Evolutionary conservation across 345 rosid species (phyloP).

Genomic region (Draba incana): DNA sequence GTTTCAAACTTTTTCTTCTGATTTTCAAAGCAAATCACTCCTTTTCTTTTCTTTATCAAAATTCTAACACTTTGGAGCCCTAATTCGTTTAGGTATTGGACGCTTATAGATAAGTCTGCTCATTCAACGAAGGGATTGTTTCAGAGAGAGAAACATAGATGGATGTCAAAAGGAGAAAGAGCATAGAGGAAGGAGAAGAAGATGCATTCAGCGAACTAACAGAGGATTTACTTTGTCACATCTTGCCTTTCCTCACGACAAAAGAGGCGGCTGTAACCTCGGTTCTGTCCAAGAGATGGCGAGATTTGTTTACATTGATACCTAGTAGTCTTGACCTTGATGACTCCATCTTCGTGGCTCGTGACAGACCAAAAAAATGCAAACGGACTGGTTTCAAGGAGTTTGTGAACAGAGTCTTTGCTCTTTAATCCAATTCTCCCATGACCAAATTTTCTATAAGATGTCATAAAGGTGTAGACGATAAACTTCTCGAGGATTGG

Average conservation of each 20-base stretch:
- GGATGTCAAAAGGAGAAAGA: no score
- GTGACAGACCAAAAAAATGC: not conserved
- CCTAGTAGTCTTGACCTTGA: conserved; percentile 12
- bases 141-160: no score
- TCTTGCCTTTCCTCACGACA: conserved; percentile 23
- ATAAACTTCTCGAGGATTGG: not conserved
- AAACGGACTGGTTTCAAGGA: conserved; percentile 7
- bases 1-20: no score
- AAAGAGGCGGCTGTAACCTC: conserved; percentile 12
- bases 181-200: not conserved
- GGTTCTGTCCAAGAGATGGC: conserved; percentile 16
- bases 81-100: no score
- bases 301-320: not conserved
- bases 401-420: conserved; percentile 9
- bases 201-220: not conserved
- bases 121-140: no score
- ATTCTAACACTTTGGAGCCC: no score
- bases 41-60: no score
- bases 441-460: conserved; percentile 12
- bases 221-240: conserved; percentile 6
- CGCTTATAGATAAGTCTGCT: no score
- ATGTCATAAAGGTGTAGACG: conserved; percentile 7
- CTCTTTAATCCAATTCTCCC: conserved; percentile 9
- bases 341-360: conserved; percentile 12
- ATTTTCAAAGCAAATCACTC: no score